A percentile compares a stretch with the other conserved stretches of the same genome.
Evolutionary conservation across 108 stramenopile genomes (phyloP).

Genomic region (Nitzschia sp.): DNA sequence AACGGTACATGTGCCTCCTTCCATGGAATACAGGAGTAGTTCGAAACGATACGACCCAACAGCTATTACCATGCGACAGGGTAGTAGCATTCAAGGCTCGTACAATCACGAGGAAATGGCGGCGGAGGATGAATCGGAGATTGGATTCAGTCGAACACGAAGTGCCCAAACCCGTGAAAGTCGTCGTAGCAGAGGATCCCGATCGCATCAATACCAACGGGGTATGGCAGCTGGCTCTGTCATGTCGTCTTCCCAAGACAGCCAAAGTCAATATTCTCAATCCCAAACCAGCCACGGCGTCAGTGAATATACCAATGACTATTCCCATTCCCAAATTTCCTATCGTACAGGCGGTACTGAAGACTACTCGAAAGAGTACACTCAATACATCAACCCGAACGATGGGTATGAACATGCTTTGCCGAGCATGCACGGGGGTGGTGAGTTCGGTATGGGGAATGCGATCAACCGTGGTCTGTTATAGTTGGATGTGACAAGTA

Average conservation of each 20-base stretch:
- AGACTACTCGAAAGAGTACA: background rate
- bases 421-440: background rate
- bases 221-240: no score
- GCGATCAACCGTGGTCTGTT: background rate
- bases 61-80: background rate
- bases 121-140: background rate
- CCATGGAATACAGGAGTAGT: background rate
- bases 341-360: background rate
- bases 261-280: background rate
- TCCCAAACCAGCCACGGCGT: background rate
- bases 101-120: background rate
- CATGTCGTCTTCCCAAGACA: background rate
- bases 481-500: background rate
- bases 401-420: background rate
- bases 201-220: no score
- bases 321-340: background rate
- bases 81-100: background rate
- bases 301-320: background rate
- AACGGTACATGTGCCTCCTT: constrained; percentile 3
- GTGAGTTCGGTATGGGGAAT: background rate
- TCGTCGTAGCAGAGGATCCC: no score
- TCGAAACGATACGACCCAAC: constrained; percentile 5
- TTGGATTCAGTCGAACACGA: background rate
- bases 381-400: background rate
- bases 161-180: no score